Percentiles rank a stretch among this genome's conserved stretches.
phyloP scores from a whole-genome alignment of 2,329 filamentous ascomycete genomes.

The Macroventuria anomochaeta region DNA sequence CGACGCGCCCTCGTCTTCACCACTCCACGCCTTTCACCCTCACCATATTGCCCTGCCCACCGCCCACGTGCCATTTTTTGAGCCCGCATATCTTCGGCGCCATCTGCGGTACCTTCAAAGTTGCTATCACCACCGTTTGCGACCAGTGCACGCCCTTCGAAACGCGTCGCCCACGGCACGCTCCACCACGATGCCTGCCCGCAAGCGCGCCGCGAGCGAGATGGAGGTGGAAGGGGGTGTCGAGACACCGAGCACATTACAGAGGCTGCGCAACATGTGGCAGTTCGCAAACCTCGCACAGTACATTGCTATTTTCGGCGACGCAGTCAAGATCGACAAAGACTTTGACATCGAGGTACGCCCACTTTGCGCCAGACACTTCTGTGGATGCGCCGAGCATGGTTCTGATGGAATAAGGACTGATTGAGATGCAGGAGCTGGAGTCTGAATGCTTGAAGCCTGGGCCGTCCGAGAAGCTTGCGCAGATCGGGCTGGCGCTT shows the following conservation, averaged over 20 bases:
- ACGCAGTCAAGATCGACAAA: conserved; percentile 86
- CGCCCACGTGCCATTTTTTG: conserved; percentile 5
- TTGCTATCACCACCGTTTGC: not conserved
- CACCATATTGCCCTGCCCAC: not conserved
- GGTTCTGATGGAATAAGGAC: conserved; percentile 22
- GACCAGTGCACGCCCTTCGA: conserved; percentile 10
- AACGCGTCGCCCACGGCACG: conserved; percentile 47
- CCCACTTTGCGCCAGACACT: conserved; percentile 28
- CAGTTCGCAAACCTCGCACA: conserved; percentile 94
- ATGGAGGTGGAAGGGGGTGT: conserved; percentile 58
- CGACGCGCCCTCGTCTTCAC: conserved; percentile 15
- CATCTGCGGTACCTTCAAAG: not conserved
- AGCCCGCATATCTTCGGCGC: not conserved
- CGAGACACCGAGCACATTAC: conserved; percentile 57
- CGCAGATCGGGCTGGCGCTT: conserved; percentile 82
- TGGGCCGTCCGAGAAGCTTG: conserved; percentile 71
- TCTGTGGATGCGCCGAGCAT: conserved; percentile 20
- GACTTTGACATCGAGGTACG: conserved; percentile 87
- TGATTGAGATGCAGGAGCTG: conserved; percentile 69
- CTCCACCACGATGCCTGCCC: conserved; percentile 43
- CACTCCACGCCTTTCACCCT: conserved; percentile 13
- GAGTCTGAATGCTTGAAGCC: conserved; percentile 88
- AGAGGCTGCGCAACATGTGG: conserved; percentile 86
- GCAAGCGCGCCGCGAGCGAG: conserved; percentile 57
- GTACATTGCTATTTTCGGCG: conserved; percentile 91